These are phyloP conservation scores for Verticillium nonalfalfae DNA, from an alignment of 2,329 filamentous ascomycete species.

Conservation along the genomic window DNA sequence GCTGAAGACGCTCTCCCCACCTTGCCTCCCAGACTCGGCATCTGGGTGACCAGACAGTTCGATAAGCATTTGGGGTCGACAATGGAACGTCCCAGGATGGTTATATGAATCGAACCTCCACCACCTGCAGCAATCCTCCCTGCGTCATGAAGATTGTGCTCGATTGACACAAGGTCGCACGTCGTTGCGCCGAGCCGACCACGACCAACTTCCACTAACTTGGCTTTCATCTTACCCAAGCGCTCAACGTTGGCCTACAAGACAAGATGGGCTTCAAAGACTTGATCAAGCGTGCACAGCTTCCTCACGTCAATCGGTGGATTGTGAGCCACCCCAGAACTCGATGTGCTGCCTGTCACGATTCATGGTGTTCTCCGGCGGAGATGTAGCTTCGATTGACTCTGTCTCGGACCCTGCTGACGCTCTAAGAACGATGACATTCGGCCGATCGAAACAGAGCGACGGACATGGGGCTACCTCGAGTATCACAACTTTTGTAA, in stretches of 20 bases:
- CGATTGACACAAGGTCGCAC: background rate
- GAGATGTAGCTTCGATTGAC: background rate
- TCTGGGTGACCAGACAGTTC: background rate
- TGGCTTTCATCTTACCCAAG: background rate
- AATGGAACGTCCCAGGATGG: background rate
- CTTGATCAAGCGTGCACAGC: constrained; percentile 17
- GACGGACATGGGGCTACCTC: constrained; percentile 34
- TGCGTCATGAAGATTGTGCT: background rate
- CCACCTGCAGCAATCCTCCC: background rate
- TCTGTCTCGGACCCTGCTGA: constrained; percentile 1
- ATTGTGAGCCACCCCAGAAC: constrained; percentile 15
- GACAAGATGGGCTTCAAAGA: constrained; percentile 15
- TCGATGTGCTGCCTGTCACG: background rate
- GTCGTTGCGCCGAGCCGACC: background rate
- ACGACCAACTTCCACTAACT: background rate
- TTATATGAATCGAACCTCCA: background rate
- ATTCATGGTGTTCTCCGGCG: constrained; percentile 1
- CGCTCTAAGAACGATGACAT: constrained; percentile 39
- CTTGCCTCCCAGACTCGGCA: background rate
- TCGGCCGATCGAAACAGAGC: constrained; percentile 34
- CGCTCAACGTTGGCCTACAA: background rate
- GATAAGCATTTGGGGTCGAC: background rate
- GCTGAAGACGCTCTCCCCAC: background rate
- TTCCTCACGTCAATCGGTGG: constrained; percentile 24
- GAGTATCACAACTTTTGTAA: constrained; percentile 38